Base-by-base conservation (phyloP, 2,329 filamentous ascomycete genomes). In the Calonectria pteridis region DNA sequence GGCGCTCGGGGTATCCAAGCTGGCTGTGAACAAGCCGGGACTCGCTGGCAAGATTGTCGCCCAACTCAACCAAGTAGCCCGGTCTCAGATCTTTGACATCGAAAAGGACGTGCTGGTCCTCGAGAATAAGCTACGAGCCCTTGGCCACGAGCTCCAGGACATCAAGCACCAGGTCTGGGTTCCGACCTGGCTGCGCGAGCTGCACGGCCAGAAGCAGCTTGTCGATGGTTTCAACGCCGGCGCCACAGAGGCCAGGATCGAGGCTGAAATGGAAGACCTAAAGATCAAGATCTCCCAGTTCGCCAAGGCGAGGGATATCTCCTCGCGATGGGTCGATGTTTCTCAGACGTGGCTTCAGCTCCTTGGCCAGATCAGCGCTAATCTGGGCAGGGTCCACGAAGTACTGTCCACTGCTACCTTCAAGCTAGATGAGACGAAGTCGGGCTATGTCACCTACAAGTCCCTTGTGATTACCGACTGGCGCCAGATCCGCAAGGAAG, bases 131-230 rank as follows among this genome's bases (percentile, higher is more conserved):
- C 59, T 64, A 18, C 37, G 59, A 11, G 59, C 40, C 13, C 40
- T 64, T 3, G 59, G 40, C 31, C 37, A 64, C 20, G 37, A 64
- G 37, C 59, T 64, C 3, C 59, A 64, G 40, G 59, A 64, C 18
- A 43, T 64, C 18, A 43, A 49, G 37, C 59, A 64, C 40, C 59
- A 64, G 40, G 37, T 46, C 28, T 64, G 59, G 59, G 40, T 49
- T 6, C 59, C 59, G 11, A 33, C 37, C 20, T 64, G 59, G 59
- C 29, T 64, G 26, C 40, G 37, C 10, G 59, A 49, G 35, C 18
- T 49, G 40, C 40, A 49, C 20, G 59, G 59, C 26, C 59, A 43
- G 40, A 64, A 49, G 18, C 59, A 43, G 59, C 20, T n/a, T 23
- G 59, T 40, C 29, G 59, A 49, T 3, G 11, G 11, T 11, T 6